Evolutionary conservation across 2,329 filamentous ascomycete genomes (phyloP).

Genomic region (Neospermospora avenae): DNA sequence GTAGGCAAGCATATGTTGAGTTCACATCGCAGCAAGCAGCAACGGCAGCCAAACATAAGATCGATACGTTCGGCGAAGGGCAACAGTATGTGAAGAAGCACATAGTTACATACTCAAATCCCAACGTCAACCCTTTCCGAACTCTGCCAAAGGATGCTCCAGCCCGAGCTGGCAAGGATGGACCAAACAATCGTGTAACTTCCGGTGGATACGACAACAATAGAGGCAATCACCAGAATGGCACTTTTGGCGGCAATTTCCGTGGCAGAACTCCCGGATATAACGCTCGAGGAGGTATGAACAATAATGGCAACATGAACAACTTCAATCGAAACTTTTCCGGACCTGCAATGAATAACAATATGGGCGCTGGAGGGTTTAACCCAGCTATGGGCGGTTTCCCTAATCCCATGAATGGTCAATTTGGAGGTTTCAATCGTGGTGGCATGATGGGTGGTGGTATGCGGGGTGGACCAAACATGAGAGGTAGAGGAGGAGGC

Average conservation of each 20-base stretch:
- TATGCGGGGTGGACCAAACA: constrained; percentile 52
- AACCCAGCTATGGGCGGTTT: constrained; percentile 45
- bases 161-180: constrained; percentile 62
- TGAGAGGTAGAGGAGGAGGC: constrained; percentile 56
- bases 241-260: constrained; percentile 40
- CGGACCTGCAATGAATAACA: constrained; percentile 42
- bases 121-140: constrained; percentile 81
- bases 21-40: constrained; percentile 81
- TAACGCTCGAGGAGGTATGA: constrained; percentile 39
- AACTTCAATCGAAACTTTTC: constrained; percentile 51
- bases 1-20: constrained; percentile 74
- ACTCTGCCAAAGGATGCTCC: constrained; percentile 88
- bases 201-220: constrained; percentile 50
- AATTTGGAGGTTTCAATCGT: constrained; percentile 49
- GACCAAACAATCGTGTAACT: constrained; percentile 50
- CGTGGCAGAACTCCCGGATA: constrained; percentile 49
- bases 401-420: constrained; percentile 44
- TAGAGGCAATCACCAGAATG: constrained; percentile 34
- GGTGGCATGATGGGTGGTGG: constrained; percentile 51
- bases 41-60: constrained; percentile 76
- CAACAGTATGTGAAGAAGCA: constrained; percentile 60
- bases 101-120: constrained; percentile 70
- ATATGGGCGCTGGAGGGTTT: constrained; percentile 42
- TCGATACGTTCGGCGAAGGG: constrained; percentile 61
- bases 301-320: constrained; percentile 44